Evolutionary conservation across 768 basidiomycete genomes (phyloP).

Genomic region (Favolaschia claudopus): DNA sequence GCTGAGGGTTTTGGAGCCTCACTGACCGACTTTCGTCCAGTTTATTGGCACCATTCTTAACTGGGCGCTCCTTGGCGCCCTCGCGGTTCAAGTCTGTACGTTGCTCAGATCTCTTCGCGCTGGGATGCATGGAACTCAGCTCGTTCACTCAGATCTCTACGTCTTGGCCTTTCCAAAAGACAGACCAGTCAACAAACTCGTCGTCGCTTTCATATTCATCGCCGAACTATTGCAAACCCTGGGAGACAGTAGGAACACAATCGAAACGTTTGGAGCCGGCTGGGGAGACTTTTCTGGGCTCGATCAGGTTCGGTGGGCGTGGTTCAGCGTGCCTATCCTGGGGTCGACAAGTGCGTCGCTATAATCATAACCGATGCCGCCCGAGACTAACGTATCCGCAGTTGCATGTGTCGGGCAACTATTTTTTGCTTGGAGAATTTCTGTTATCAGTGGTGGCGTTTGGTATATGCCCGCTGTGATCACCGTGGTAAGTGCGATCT

Average conservation of each 20-base stretch:
- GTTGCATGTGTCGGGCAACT: conserved; percentile 11
- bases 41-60: background rate
- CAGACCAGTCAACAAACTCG: background rate
- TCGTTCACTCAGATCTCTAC: conserved; percentile 20
- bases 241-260: background rate
- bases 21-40: too few relatives aligned
- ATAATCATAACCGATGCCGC: too few relatives aligned
- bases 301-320: conserved; percentile 13
- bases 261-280: background rate
- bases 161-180: conserved; percentile 45
- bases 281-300: background rate
- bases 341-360: conserved; percentile 12
- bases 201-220: background rate
- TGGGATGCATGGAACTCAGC: background rate
- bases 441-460: background rate
- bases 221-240: background rate
- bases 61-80: background rate
- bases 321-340: conserved; percentile 29
- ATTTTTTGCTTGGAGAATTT: conserved; percentile 16
- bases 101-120: background rate
- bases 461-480: background rate
- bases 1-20: too few relatives aligned
- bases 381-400: too few relatives aligned
- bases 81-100: background rate
- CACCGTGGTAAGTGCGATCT: background rate